These are phyloP conservation scores for Chalciporus piperatus DNA, from an alignment of 768 basidiomycete genomes.

Conservation along the genomic window DNA sequence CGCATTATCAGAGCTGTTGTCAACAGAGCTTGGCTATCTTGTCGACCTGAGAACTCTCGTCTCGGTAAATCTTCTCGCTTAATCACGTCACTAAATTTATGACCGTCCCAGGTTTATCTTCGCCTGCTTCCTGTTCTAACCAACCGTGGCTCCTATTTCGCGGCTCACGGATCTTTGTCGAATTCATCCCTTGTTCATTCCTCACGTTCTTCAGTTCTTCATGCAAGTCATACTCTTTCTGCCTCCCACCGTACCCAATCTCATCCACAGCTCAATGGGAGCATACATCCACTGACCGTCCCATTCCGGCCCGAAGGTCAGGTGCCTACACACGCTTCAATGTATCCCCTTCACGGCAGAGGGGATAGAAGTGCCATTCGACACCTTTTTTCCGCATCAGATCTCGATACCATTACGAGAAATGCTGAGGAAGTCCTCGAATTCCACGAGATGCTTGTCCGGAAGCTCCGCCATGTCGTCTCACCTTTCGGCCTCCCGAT, in stretches of 20 bases:
- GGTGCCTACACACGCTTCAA: constrained; percentile 1
- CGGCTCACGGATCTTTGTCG: constrained; percentile 25
- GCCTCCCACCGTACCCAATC: constrained; percentile 46
- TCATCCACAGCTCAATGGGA: constrained; percentile 34
- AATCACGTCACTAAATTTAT: constrained; percentile 1
- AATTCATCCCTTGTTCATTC: constrained; percentile 28
- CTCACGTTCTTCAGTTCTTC: constrained; percentile 38
- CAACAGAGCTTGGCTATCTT: constrained; percentile 83
- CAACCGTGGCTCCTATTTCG: constrained; percentile 16
- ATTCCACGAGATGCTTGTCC: constrained; percentile 67
- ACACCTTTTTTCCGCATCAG: constrained; percentile 54
- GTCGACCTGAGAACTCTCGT: constrained; percentile 75
- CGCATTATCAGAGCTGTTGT: constrained; percentile 79
- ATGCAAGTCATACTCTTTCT: constrained; percentile 41
- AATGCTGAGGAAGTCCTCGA: constrained; percentile 67
- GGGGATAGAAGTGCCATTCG: constrained; percentile 38
- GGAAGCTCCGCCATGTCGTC: constrained; percentile 48
- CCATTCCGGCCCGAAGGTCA: constrained; percentile 4
- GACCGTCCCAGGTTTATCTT: constrained; percentile 56
- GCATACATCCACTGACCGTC: constrained; percentile 19
- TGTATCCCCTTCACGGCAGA: constrained; percentile 17
- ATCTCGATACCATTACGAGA: constrained; percentile 58
- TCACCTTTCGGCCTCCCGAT: constrained; percentile 50
- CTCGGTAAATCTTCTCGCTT: constrained; percentile 46
- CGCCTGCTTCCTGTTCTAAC: constrained; percentile 52